Evolutionary conservation across 495 filamentous ascomycete species (phyloP).

Genomic region (Annulohypoxylon bovei): DNA sequence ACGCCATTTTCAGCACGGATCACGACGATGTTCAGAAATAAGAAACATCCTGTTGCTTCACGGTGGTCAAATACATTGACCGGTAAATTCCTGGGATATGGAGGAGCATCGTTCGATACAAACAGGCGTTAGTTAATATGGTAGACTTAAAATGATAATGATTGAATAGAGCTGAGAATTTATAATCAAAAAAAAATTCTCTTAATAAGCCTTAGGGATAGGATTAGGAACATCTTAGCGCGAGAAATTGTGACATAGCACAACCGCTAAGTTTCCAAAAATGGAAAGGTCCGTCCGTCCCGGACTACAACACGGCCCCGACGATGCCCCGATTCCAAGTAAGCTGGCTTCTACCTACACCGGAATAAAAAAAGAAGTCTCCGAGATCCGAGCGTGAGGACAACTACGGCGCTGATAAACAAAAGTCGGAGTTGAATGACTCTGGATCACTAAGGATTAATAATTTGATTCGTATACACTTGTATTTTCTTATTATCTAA

Average conservation of each 20-base stretch:
- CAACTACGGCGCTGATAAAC: neutral
- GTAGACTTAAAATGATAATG: neutral
- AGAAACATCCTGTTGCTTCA: neutral
- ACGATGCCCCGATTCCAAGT: neutral
- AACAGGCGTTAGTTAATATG: neutral
- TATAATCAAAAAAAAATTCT: too few species aligned
- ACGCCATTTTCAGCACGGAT: slow-evolving; percentile 42
- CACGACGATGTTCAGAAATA: slow-evolving; percentile 30
- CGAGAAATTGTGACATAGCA: neutral
- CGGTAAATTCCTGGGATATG: neutral
- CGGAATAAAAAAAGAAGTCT: neutral
- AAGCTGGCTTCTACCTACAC: neutral
- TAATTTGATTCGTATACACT: neutral
- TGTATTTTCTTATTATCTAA: neutral
- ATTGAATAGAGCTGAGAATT: too few species aligned
- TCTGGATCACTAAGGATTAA: neutral
- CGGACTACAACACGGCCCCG: neutral
- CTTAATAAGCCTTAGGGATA: too few species aligned
- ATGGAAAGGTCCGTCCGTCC: neutral
- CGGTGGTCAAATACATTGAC: neutral
- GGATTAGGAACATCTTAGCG: neutral
- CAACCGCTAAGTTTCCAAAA: neutral
- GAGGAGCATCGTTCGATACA: neutral
- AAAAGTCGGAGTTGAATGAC: neutral
- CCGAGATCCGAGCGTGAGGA: neutral